Evolutionary conservation across 1,139 yeast species (phyloP), one percentile per base, ranked within the genome.

Genomic region (Scheffersomyces stambukii): DNA sequence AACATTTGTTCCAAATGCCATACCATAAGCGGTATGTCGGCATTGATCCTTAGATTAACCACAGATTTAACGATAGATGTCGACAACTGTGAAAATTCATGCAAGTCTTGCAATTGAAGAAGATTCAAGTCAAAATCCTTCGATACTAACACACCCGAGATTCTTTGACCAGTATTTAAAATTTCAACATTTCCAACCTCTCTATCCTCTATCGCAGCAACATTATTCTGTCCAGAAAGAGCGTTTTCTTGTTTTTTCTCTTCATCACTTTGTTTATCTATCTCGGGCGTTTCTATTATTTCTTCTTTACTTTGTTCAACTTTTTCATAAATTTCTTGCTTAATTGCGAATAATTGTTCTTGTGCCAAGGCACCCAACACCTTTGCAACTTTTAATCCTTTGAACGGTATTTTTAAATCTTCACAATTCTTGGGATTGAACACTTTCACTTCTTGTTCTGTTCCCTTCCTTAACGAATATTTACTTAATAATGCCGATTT

Each of bases 1-100:
- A 91, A 91, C 98, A 93, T 91, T 51, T 89, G 97, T 38, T 83
- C 78, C 38, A 91, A 70, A 52, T 91, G 97, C 86, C 94, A 91
- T 40, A 75, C 72, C 37, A 93, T 75, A 36, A 91, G 65, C 25
- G 84, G 82, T 17, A 84, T 73, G 28, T 83, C 85, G 4, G 96
- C 94, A 50, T 81, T 78, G 28, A 93, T 84, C 31, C 75, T 72
- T 18, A 91, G 61, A 10, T 78, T 70, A 50, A 89, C 95, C 40
- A 83, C 74, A 40, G 94, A 95, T 45, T 80, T 80, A 16, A 91
- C 79, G 8, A 83, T 73, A 2, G 96, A 84, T 1, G 97, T 84
- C 0, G 94, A 80, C 33, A 91, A 65, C 31, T 86, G 93, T 0
- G 96, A 78, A 46, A 79, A 89, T 46, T 89, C 97, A 48, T 91